Base-by-base conservation (phyloP, 1,284 basidiomycete genomes). In the Porogramme epimiltina region DNA sequence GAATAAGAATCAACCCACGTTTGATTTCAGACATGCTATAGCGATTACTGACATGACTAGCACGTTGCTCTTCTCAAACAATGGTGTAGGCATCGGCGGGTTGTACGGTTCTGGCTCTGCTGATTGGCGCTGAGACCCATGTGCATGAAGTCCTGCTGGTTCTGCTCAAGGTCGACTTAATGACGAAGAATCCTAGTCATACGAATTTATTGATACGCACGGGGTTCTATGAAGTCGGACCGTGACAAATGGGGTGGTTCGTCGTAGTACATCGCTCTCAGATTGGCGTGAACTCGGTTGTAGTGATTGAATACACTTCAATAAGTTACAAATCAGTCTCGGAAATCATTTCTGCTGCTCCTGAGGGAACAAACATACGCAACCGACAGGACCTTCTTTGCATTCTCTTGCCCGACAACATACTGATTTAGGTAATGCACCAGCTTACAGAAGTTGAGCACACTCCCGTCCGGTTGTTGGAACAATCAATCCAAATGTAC, bases 11-110 rank as follows among this genome's bases (percentile, higher is more conserved):
- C 45, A 20, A 20, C 15, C 25, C 33, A 22, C 19, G 28, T 20
- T 41, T 13, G 23, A 23, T 3, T 18, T 41, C 23, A 16, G 13
- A 16, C 13, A 37, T 5, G 34, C 5, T 16, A 37, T n/a, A 9
- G 9, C 34, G 18, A 2, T n/a, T 13, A 72, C 85, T 50, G 68
- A 91, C 92, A 96, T 81, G 58, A 95, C 86, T 45, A 95, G 73
- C 2, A 96, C 91, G 66, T 97, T 96, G 65, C 91, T 95, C 79
- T 97, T 97, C 75, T 96, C 94, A 51, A 95, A 91, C 25, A 82
- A 64, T 34, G 85, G 79, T n/a, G 76, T 63, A 2, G 73, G 69
- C 49, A 40, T 69, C 77, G 51, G 73, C 63, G 34, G 24, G 38
- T 49, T 31, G 45, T 51, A 33, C 26, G 50, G 44, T 41, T 25